Evolutionary conservation across 805 yeast genomes (phyloP), one percentile per base, ranked within the genome.

Genomic region (Wickerhamomyces queroliae): DNA sequence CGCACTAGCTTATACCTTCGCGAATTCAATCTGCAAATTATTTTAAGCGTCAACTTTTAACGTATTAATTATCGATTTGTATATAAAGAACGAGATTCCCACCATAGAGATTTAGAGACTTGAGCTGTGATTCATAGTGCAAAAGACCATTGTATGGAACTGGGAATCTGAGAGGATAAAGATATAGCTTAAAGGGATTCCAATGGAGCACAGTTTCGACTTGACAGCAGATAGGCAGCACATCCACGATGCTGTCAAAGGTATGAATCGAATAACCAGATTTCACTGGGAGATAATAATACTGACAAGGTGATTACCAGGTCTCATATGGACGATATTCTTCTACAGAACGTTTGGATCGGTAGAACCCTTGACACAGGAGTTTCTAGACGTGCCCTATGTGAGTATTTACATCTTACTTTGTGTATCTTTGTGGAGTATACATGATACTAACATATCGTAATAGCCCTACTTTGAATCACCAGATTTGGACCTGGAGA

Each of bases 311-410:
- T n/a, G n/a, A 15, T 21, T 11, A 20, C 11, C 7, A 67, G 86
- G 83, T 2, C 59, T 82, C 21, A 56, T 85, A 39, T 78, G 85
- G 66, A 65, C 85, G 2, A 76, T 84, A 16, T 74, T 84, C 55
- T 84, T 84, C 56, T 75, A 78, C 40, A 62, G 95, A 33, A 62
- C 82, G 21, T 77, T 85, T 53, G 91, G 90, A 0, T 70, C 80
- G 1, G 64, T 82, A 15, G 57, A 62, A 2, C 88, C 90, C 2
- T 57, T 63, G 13, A 69, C 75, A 4, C 59, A 63, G n/a, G 80
- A 78, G 45, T 76, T 78, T 37, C 57, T 74, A 9, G 80, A 73
- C 15, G 66, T 81, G 3, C 69, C 85, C 5, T 83, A 81, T 48
- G 59, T 55, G 43, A 36, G 57, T 46, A 19, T 16, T n/a, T n/a